Evolutionary conservation across 73 alveolate species (phyloP), one percentile per base, ranked within the genome.

Genomic region (Effrenium voratum): DNA sequence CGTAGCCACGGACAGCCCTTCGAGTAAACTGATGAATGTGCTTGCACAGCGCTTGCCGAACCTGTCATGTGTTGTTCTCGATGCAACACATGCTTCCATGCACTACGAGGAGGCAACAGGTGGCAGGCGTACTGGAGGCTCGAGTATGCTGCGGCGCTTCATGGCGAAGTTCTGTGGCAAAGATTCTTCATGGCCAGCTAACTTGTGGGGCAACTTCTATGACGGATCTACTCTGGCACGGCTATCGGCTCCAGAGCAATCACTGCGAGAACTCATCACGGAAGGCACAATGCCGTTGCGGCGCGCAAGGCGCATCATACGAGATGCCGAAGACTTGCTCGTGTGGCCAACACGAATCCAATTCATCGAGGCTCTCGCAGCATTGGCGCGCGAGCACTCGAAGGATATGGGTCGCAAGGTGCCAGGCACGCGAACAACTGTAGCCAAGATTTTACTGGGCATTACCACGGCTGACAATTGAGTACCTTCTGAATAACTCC

Each of bases 311-410:
- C 24, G 44, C 5, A 59, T 85, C 57, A 4, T 50, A 38, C n/a
- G 10, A 10, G 40, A 34, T 2, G 49, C 47, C 5, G 77, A 83
- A 3, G 0, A n/a, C 1, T 1, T 38, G 50, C 24, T 5, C 28
- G 26, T 44, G 26, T 83, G 70, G 75, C 70, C 93, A 12, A 47
- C 93, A 49, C 49, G 93, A 40, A 83, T 36, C 38, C 76, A 83
- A 34, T 83, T 83, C 24, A 43, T 83, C 22, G 93, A 82, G 49
- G 93, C 93, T 16, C 44, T 83, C 43, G 93, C 93, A n/a, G 77
- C 77, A 10, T 55, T 83, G 13, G 49, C 93, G 8, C 40, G 55
- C 28, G 66, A 32, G 0, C 3, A 22, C 36, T n/a, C 49, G 32
- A 38, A 47, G n/a, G 93, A 83, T 16, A 50, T 50, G 93, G 24